These are phyloP conservation scores for Pyrenochaeta sp. DNA, from an alignment of 2,329 filamentous ascomycete genomes.

Conservation along the genomic window DNA sequence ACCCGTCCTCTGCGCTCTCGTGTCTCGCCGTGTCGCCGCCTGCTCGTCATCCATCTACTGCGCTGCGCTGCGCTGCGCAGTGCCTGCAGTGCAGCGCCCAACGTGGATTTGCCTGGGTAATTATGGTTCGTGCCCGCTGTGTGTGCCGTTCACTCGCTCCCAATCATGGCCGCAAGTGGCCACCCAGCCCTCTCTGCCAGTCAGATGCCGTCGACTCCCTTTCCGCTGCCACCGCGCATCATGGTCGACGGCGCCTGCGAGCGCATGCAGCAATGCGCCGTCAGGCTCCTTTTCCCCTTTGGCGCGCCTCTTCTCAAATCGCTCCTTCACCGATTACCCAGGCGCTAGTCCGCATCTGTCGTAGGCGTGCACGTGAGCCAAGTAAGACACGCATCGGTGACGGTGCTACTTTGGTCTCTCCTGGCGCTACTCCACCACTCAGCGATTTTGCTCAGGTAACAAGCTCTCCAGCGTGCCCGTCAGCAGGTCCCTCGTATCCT, in stretches of 20 bases:
- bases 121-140: conserved; percentile 15
- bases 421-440: conserved; percentile 30
- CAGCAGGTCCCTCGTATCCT: conserved; percentile 30
- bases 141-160: conserved; percentile 12
- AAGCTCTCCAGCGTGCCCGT: conserved; percentile 29
- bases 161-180: conserved; percentile 3
- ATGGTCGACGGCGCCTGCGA: conserved; percentile 4
- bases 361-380: conserved; percentile 34
- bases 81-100: conserved; percentile 2
- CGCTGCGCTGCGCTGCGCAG: too few relatives aligned
- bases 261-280: conserved; percentile 4
- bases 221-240: too few relatives aligned
- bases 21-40: conserved; percentile 8
- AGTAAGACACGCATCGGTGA: conserved; percentile 42
- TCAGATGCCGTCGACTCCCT: too few relatives aligned
- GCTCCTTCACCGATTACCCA: conserved; percentile 23
- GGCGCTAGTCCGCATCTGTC: conserved; percentile 18
- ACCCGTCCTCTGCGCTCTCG: too few relatives aligned
- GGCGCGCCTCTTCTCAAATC: conserved; percentile 17
- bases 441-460: conserved; percentile 39
- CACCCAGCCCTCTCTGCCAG: background rate
- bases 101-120: too few relatives aligned
- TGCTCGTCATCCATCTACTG: too few relatives aligned
- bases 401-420: conserved; percentile 34
- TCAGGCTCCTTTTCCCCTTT: conserved; percentile 11